These are phyloP conservation scores for Singerocomus inundabilis DNA, from an alignment of 1,284 basidiomycete species.

Conservation along the genomic window DNA sequence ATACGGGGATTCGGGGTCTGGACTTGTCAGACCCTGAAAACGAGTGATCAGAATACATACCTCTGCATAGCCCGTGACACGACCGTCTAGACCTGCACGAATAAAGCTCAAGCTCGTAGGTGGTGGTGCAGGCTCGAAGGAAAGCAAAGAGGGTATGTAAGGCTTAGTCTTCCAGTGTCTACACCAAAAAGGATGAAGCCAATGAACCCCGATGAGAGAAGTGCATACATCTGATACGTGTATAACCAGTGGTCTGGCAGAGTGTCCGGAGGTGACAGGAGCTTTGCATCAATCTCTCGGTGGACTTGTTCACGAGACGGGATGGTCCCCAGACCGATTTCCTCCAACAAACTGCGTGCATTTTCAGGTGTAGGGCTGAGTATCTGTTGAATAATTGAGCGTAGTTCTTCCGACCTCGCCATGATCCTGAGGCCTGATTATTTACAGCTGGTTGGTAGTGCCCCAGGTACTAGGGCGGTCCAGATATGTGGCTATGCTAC, in stretches of 20 bases:
- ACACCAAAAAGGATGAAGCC: conserved; percentile 24
- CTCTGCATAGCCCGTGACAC: conserved; percentile 79
- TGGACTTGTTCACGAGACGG: conserved; percentile 61
- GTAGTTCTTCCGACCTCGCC: conserved; percentile 17
- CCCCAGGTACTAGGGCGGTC: too few relatives aligned
- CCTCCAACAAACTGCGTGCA: conserved; percentile 44
- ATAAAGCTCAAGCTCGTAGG: conserved; percentile 79
- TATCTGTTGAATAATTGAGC: conserved; percentile 45
- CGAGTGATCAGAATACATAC: conserved; percentile 34
- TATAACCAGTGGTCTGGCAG: conserved; percentile 72
- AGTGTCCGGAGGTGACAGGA: conserved; percentile 61
- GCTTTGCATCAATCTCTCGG: conserved; percentile 62
- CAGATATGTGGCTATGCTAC: conserved; percentile 23
- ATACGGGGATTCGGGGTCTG: conserved; percentile 53
- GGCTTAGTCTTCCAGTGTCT: conserved; percentile 72
- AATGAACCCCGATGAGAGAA: conserved; percentile 4
- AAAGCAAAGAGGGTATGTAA: conserved; percentile 61
- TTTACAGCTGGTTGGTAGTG: conserved; percentile 5
- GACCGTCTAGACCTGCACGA: conserved; percentile 75
- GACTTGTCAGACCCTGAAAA: conserved; percentile 6
- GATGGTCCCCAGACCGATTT: conserved; percentile 53
- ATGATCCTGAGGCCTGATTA: conserved; percentile 16
- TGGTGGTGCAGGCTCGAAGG: conserved; percentile 65
- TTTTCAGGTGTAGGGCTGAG: conserved; percentile 43
- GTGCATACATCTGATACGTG: conserved; percentile 70